phyloP scores from a whole-genome alignment of 176 grass and related monocot genomes.

The Triticum monococcum region DNA sequence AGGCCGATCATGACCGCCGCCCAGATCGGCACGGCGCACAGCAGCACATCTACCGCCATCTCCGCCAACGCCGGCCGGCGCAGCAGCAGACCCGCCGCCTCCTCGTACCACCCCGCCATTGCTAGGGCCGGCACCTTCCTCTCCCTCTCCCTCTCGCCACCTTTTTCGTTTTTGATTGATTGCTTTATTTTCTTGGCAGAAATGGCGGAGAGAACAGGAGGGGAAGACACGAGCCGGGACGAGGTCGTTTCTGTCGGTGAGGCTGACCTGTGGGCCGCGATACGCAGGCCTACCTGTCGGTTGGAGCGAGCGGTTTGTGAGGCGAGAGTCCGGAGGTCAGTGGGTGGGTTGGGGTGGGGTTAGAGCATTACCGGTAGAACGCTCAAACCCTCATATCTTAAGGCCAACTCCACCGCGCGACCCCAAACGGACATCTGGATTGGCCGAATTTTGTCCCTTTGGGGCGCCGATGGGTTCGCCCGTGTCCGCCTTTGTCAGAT shows the following conservation, averaged over 20 bases:
- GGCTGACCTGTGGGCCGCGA: background rate
- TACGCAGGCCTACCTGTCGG: background rate
- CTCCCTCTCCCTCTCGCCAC: background rate
- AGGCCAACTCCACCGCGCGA: too few relatives aligned
- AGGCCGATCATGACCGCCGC: slow-evolving; percentile 95
- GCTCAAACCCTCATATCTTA: fast-evolving
- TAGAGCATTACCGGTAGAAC: too few relatives aligned
- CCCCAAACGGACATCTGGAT: too few relatives aligned
- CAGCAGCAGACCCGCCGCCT: slow-evolving; percentile 64
- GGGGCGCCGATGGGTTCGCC: too few relatives aligned
- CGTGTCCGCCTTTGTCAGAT: too few relatives aligned
- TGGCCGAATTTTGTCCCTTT: too few relatives aligned
- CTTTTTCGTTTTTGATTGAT: background rate
- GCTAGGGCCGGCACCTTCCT: slow-evolving; percentile 3
- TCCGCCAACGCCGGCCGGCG: slow-evolving; percentile 72
- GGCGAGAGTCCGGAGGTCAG: background rate
- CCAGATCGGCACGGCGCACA: slow-evolving; percentile 99
- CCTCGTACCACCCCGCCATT: slow-evolving; percentile 79
- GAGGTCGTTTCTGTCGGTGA: background rate
- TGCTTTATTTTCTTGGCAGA: background rate
- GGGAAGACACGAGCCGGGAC: background rate
- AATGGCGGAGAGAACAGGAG: background rate
- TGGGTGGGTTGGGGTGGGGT: background rate
- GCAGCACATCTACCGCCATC: slow-evolving; percentile 79
- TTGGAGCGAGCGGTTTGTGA: background rate